phyloP scores from a whole-genome alignment of 1,139 yeast species.

The Protomyces inouyei region DNA sequence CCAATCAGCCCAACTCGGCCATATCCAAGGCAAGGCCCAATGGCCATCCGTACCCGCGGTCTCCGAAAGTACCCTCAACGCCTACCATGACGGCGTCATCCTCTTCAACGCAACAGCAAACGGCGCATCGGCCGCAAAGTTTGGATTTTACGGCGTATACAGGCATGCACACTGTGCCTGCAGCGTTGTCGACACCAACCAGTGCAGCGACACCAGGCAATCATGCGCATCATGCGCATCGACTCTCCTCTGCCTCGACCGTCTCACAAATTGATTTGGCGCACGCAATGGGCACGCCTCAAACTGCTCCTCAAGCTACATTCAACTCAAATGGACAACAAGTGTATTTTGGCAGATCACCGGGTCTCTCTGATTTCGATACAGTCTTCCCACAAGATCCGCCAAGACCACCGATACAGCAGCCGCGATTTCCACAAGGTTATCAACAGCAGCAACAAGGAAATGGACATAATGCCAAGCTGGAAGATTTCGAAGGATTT shows the following conservation, averaged over 20 bases:
- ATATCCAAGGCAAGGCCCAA: neutral
- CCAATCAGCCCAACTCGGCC: conserved; percentile 6
- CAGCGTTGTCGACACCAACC: neutral
- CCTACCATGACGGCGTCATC: neutral
- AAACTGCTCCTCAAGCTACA: neutral
- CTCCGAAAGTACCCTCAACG: conserved; percentile 9
- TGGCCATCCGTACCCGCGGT: conserved; percentile 21
- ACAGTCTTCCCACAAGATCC: neutral
- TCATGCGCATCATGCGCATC: neutral
- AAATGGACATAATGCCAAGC: neutral
- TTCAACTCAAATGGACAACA: neutral
- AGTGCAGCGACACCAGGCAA: neutral
- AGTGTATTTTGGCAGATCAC: neutral
- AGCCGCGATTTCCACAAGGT: neutral
- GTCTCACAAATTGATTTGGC: neutral
- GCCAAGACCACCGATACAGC: neutral
- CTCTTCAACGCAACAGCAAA: no score
- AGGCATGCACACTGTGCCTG: conserved; percentile 4
- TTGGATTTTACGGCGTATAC: conserved; percentile 9
- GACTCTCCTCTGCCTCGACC: neutral
- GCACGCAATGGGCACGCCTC: neutral
- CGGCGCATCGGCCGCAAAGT: conserved; percentile 8
- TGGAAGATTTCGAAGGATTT: neutral
- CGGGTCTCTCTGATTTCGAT: neutral
- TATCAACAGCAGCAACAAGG: neutral